These are phyloP conservation scores for Candida ovalis DNA, from an alignment of 805 yeast genomes.

Conservation along the genomic window DNA sequence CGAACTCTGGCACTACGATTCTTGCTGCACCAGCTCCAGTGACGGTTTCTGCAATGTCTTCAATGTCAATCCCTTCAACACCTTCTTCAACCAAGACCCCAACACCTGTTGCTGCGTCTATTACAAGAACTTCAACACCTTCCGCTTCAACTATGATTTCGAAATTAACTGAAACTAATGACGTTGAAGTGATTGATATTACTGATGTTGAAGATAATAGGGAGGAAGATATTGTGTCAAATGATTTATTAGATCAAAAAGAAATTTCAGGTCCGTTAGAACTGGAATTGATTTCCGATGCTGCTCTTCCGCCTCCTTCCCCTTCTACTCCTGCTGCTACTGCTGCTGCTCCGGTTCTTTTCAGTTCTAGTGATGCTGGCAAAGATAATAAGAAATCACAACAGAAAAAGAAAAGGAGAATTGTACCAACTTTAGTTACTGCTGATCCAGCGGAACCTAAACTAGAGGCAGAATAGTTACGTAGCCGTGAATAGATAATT, in stretches of 20 bases:
- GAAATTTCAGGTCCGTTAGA: conserved; percentile 6
- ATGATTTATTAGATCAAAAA: not conserved
- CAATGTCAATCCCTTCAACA: conserved; percentile 12
- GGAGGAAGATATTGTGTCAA: conserved; percentile 8
- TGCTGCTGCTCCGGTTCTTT: not conserved
- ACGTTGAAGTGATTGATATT: conserved; percentile 18
- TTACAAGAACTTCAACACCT: conserved; percentile 4
- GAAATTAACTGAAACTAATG: conserved; percentile 1
- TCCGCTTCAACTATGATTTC: conserved; percentile 3
- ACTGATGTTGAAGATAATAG: conserved; percentile 14
- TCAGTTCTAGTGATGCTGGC: not conserved
- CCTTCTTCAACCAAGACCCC: conserved; percentile 2
- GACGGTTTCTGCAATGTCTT: conserved; percentile 6
- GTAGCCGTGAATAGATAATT: not conserved
- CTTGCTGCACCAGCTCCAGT: conserved; percentile 9
- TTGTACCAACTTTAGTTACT: conserved; percentile 33
- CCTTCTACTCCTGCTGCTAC: not conserved
- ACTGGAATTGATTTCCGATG: not conserved
- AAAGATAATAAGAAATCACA: not conserved
- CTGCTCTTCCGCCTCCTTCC: not conserved
- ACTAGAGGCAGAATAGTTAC: not conserved
- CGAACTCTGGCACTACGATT: conserved; percentile 6
- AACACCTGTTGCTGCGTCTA: not conserved
- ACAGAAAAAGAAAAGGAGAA: conserved; percentile 31
- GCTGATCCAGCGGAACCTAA: not conserved